A percentile compares a stretch with the other conserved stretches of the same genome.
phyloP scores from a whole-genome alignment of 2,329 filamentous ascomycete species.

The Cryoendolithus antarcticus region DNA sequence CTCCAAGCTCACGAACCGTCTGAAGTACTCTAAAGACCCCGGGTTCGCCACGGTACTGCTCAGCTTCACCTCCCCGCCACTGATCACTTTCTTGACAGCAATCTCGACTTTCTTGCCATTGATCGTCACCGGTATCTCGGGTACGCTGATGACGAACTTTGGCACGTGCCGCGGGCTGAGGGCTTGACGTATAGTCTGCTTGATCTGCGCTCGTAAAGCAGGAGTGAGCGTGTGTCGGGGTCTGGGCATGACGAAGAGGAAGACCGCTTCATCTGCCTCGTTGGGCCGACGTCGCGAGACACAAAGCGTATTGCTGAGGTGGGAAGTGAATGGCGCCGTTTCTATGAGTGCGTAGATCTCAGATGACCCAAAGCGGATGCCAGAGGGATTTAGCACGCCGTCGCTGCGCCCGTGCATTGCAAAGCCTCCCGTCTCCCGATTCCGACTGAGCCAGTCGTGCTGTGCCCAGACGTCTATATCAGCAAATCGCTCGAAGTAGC shows the following conservation, averaged over 20 bases:
- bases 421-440: constrained; percentile 29
- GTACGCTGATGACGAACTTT: constrained; percentile 26
- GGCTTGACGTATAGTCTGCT: constrained; percentile 14
- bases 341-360: constrained; percentile 39
- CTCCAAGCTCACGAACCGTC: constrained; percentile 22
- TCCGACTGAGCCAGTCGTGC: constrained; percentile 34
- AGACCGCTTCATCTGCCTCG: constrained; percentile 28
- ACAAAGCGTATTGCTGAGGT: constrained; percentile 27
- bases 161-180: constrained; percentile 30
- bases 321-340: constrained; percentile 24
- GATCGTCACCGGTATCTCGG: constrained; percentile 32
- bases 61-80: constrained; percentile 25
- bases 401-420: constrained; percentile 35
- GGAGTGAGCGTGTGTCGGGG: constrained; percentile 16
- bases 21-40: constrained; percentile 23
- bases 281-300: constrained; percentile 25
- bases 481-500: constrained; percentile 35
- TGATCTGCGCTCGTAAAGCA: constrained; percentile 13
- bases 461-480: constrained; percentile 32
- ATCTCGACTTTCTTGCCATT: constrained; percentile 38
- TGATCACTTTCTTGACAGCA: constrained; percentile 30
- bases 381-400: constrained; percentile 35
- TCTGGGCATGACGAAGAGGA: constrained; percentile 29
- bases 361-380: constrained; percentile 34
- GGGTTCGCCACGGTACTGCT: constrained; percentile 31